Conservation (phyloP, 73 alveolate genomes). For the Breviolum minutum region DNA sequence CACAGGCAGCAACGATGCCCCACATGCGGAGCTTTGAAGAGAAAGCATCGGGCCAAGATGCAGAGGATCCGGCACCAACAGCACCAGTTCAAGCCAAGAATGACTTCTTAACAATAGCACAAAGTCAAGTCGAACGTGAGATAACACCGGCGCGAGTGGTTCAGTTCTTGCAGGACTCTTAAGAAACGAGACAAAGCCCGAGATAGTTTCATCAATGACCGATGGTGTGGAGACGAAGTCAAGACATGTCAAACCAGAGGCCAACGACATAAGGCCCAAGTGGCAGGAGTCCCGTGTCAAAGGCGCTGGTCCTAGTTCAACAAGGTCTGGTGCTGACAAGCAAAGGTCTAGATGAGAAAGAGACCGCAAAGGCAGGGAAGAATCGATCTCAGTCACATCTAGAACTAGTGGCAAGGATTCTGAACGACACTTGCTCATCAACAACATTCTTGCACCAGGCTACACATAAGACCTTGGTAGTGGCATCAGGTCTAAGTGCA, state of each 20-base stretch:
- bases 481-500: slow-evolving; percentile 22
- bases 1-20: background rate
- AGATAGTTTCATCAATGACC: slow-evolving; percentile 2
- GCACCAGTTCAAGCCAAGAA: background rate
- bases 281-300: background rate
- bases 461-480: background rate
- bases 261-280: background rate
- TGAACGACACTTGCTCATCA: background rate
- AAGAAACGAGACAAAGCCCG: background rate
- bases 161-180: background rate
- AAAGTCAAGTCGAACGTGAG: background rate
- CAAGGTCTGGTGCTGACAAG: background rate
- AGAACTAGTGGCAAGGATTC: background rate
- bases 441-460: background rate
- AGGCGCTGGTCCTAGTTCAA: background rate
- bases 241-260: slow-evolving; percentile 13
- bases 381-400: slow-evolving; percentile 26
- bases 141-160: background rate
- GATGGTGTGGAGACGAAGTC: slow-evolving; percentile 12
- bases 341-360: background rate
- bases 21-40: background rate
- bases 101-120: background rate
- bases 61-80: slow-evolving; percentile 20
- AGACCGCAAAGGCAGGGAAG: background rate
- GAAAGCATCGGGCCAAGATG: slow-evolving; percentile 11